Evolutionary conservation across 129 eudicot genomes (phyloP), one percentile per base, ranked within the genome.

Genomic region (Saussurea involucrata): DNA sequence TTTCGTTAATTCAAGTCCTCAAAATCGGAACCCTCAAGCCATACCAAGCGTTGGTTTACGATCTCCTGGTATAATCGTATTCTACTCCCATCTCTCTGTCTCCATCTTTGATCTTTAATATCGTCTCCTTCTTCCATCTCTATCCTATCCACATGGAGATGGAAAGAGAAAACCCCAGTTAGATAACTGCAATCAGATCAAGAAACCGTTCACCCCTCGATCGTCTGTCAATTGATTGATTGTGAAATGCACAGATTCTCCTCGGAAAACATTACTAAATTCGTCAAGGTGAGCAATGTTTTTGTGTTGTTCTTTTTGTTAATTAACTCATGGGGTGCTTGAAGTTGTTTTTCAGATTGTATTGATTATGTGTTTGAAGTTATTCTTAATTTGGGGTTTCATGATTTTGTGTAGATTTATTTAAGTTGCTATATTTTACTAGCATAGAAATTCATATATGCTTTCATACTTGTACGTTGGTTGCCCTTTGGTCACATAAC

Each of bases 171-270:
- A 76, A 66, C 53, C 73, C 72, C 80, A 66, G 33, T 76, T 66
- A 27, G 17, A 66, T 44, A 42, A 66, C 73, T 66, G 66, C 31
- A 64, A 74, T 76, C 71, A 75, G 79, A 75, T 75, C 79, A 75
- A 15, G 58, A 49, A 49, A 49, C 21, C 4, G 20, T 46, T 46
- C 21, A 46, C n/a, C 33, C 24, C 17, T 65, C 64, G 10, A 67
- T 76, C 65, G 33, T 75, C 72, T 65, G 65, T 66, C 73, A 66
- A 21, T 66, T 66, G 80, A 66, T 76, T 76, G 80, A 76, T 66
- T 66, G 66, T 76, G 66, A 76, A 76, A 76, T 76, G 80, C 80
- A 58, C 80, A 76, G 9, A 4, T 67, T 65, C 31, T 76, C 61
- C 3, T 76, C 33, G 6, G 27, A 13, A 44, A 44, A 49, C 20